These are phyloP conservation scores for Sporothrix phasma DNA, from an alignment of 2,329 filamentous ascomycete species.

Conservation along the genomic window DNA sequence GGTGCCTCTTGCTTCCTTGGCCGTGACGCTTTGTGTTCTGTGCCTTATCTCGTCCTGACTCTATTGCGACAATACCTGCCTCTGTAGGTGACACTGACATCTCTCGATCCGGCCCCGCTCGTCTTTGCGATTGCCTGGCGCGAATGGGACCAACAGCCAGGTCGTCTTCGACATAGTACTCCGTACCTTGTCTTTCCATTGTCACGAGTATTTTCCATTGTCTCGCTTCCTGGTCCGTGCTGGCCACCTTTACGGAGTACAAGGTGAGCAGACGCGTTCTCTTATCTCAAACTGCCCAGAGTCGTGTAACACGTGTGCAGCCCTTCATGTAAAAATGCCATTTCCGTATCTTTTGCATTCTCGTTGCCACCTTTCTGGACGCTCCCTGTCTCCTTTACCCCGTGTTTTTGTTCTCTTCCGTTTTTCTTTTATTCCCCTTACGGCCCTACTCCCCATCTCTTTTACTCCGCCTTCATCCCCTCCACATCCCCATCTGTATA, in stretches of 20 bases:
- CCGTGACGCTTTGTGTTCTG: neutral
- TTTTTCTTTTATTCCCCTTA: neutral
- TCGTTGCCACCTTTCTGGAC: neutral
- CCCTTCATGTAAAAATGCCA: neutral
- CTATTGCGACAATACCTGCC: neutral
- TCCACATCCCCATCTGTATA: neutral
- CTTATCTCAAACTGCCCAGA: slow-evolving; percentile 5
- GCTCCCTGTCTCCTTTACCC: neutral
- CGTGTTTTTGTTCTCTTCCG: neutral
- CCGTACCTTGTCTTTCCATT: neutral
- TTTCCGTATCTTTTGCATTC: slow-evolving; percentile 1
- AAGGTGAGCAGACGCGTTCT: neutral
- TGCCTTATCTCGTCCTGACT: neutral
- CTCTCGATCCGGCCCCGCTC: too few species aligned
- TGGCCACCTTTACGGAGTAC: neutral
- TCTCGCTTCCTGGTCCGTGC: neutral
- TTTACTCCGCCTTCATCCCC: neutral
- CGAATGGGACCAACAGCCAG: neutral
- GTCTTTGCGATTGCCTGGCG: neutral
- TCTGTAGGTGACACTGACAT: neutral
- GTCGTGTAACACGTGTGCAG: slow-evolving; percentile 1
- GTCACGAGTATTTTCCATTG: neutral
- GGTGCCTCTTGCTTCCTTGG: neutral
- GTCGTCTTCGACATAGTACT: neutral
- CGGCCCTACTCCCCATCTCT: neutral